Percentiles rank a stretch among this genome's conserved stretches.
These are phyloP conservation scores for Colletotrichum cordylinicola DNA, from an alignment of 2,329 filamentous ascomycete genomes.

Conservation along the genomic window DNA sequence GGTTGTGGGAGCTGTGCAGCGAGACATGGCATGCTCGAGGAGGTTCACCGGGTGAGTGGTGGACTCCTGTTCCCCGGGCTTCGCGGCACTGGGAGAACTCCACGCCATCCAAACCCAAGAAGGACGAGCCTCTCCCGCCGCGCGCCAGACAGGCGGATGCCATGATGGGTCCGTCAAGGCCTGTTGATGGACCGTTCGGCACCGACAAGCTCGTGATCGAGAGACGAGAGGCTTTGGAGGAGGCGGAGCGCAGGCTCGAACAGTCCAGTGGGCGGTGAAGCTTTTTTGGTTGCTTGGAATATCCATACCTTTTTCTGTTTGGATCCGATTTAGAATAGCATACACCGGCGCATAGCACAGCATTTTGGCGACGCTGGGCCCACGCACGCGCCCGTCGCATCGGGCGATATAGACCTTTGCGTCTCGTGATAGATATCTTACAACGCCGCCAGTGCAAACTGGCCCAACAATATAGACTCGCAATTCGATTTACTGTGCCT, in stretches of 20 bases:
- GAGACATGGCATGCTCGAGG: constrained; percentile 71
- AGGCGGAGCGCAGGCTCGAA: constrained; percentile 17
- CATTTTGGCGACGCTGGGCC: constrained; percentile 15
- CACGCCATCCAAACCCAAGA: constrained; percentile 13
- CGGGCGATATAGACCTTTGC: constrained; percentile 4
- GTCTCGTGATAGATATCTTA: not conserved
- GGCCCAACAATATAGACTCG: not conserved
- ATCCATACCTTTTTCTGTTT: not conserved
- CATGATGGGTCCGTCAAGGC: constrained; percentile 24
- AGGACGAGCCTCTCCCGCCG: not conserved
- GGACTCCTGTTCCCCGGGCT: constrained; percentile 70
- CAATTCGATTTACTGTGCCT: not conserved
- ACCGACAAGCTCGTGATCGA: constrained; percentile 30
- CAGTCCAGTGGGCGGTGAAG: not conserved
- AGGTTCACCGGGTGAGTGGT: constrained; percentile 49
- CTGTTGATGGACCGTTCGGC: constrained; percentile 42
- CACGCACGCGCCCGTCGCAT: not conserved
- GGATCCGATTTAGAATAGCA: not conserved
- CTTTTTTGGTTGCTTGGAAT: not conserved
- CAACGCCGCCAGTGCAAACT: not conserved
- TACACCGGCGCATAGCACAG: constrained; percentile 12
- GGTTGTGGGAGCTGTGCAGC: constrained; percentile 85
- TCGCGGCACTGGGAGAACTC: constrained; percentile 70
- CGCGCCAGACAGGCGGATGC: not conserved
- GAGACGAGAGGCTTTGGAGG: constrained; percentile 40